Evolutionary conservation across 805 yeast species (phyloP), one percentile per base, ranked within the genome.

Genomic region (Cyberlindnera misumaiensis): DNA sequence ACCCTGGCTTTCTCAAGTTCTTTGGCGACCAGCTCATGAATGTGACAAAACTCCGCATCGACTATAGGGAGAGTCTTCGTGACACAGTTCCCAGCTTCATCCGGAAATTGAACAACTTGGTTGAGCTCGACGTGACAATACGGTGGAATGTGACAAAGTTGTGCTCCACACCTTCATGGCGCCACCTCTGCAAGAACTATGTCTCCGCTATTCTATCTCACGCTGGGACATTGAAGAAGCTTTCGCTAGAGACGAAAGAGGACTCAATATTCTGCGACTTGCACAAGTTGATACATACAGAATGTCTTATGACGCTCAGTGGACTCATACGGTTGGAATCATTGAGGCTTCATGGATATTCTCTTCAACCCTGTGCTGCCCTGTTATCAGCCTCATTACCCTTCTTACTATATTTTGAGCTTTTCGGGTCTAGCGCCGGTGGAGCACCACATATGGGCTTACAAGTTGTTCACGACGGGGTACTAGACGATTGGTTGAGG

Each of bases 401-500:
- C 2, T 39, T 44, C 1, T 47, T 72, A 30, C 36, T 46, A 13
- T 59, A 52, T 25, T 49, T 76, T 8, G 72, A 73, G 52, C 53
- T 75, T 3, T 64, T 68, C 36, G 80, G 80, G 0, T 51, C 67
- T 14, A 64, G 67, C 17, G 69, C 80, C 0, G 73, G 77, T 1
- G 76, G 75, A 2, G 62, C 70, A 2, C 80, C 78, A 15, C 70
- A 73, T 45, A 53, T 70, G 62, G 81, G 80, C 0, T 55, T 73
- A 16, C 78, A 74, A 11, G 72, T 68, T 55, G 59, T 64, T 3
- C 74, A 74, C 48, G 76, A 76, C 10, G 72, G 74, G 4, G 61
- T 76, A 4, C 67, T 65, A 49, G 82, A 76, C 51, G 72, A 70
- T 42, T 75, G 81, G 81, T 64, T 65, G 43, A 63, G 73, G 39